A percentile compares a stretch with the other conserved stretches of the same genome.
These are phyloP conservation scores for Annulohypoxylon bovei DNA, from an alignment of 495 filamentous ascomycete species.

Conservation along the genomic window DNA sequence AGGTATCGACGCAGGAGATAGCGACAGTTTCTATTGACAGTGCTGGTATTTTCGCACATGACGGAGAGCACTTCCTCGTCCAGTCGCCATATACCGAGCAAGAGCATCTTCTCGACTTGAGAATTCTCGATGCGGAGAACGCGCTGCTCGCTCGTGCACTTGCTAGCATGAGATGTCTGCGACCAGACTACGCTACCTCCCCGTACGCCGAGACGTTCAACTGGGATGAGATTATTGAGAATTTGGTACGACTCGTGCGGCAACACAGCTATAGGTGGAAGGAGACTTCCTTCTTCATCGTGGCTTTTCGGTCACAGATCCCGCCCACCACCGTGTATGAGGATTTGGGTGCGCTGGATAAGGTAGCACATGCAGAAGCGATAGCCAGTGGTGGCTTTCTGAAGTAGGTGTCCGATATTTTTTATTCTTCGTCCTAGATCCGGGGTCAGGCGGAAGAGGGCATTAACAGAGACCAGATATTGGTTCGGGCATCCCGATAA, in stretches of 20 bases:
- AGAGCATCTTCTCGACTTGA: conserved; percentile 76
- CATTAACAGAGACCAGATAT: conserved; percentile 62
- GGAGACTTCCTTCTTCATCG: conserved; percentile 76
- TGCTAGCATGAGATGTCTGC: conserved; percentile 66
- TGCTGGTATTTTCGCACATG: conserved; percentile 24
- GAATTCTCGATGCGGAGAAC: conserved; percentile 68
- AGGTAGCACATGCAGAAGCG: conserved; percentile 79
- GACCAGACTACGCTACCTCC: conserved; percentile 79
- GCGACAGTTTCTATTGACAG: not conserved
- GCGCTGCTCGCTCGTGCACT: conserved; percentile 77
- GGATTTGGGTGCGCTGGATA: conserved; percentile 73
- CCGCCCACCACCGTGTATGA: conserved; percentile 67
- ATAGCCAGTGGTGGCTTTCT: conserved; percentile 80
- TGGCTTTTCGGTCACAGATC: conserved; percentile 80
- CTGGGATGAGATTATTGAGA: conserved; percentile 70
- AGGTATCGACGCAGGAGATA: conserved; percentile 33
- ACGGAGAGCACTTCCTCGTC: conserved; percentile 60
- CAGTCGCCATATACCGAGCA: conserved; percentile 77
- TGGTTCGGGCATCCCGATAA: conserved; percentile 80
- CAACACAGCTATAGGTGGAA: conserved; percentile 67
- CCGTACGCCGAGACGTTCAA: conserved; percentile 81
- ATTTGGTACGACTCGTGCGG: conserved; percentile 59
- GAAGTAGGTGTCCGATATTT: conserved; percentile 62
- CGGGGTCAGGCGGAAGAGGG: conserved; percentile 14
- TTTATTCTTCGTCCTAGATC: conserved; percentile 11